Conservation (phyloP, 2,329 filamentous ascomycete genomes). For the Myriosclerotinia duriaeana region DNA sequence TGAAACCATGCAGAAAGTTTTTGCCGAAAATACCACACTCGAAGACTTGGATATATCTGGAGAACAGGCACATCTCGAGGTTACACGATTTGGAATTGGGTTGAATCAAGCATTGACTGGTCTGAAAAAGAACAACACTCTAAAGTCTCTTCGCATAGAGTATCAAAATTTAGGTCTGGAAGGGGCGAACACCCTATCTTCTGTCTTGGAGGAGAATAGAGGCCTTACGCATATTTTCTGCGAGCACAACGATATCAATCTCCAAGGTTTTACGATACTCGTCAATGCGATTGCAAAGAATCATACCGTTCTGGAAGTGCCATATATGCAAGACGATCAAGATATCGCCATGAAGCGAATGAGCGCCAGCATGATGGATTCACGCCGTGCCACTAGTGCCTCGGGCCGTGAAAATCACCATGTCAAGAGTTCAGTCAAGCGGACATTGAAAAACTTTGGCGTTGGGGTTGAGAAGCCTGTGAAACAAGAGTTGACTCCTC, state of each 20-base stretch:
- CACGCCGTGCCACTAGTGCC: slow-evolving; percentile 26
- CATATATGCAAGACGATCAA: slow-evolving; percentile 62
- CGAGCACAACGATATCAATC: slow-evolving; percentile 69
- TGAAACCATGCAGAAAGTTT: slow-evolving; percentile 60
- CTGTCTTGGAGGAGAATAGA: slow-evolving; percentile 64
- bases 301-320: slow-evolving; percentile 59
- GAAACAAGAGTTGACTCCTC: slow-evolving; percentile 36
- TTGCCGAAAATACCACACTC: slow-evolving; percentile 65
- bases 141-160: slow-evolving; percentile 63
- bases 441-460: slow-evolving; percentile 36
- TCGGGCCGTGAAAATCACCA: slow-evolving; percentile 29
- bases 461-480: slow-evolving; percentile 30
- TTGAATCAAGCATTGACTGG: slow-evolving; percentile 65
- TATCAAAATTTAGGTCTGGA: slow-evolving; percentile 68
- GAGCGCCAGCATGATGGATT: slow-evolving; percentile 41
- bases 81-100: slow-evolving; percentile 66
- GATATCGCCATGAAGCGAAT: slow-evolving; percentile 56
- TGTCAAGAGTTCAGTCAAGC: slow-evolving; percentile 37
- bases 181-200: slow-evolving; percentile 67
- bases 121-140: slow-evolving; percentile 60
- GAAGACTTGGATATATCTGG: slow-evolving; percentile 69
- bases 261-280: slow-evolving; percentile 68
- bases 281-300: slow-evolving; percentile 69
- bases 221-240: slow-evolving; percentile 66
- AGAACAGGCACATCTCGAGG: slow-evolving; percentile 69